Conservation (phyloP, 768 basidiomycete species). For the Tylopilus sp. region DNA sequence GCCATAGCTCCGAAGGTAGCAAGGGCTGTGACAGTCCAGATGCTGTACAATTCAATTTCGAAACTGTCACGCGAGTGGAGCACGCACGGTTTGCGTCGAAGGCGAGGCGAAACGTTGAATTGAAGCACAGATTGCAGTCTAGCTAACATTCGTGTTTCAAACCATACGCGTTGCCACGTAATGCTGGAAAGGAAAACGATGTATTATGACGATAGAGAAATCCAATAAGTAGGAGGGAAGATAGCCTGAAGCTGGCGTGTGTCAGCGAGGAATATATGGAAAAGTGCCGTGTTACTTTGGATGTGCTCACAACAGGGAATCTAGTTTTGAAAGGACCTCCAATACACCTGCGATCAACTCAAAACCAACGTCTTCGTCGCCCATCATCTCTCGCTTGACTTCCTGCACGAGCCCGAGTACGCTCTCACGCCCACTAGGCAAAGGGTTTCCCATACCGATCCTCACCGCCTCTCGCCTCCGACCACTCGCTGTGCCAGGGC, state of each 20-base stretch:
- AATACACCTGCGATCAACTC: conserved; percentile 91
- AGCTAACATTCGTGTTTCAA: too few relatives aligned
- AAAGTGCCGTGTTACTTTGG: neutral
- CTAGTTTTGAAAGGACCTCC: conserved; percentile 90
- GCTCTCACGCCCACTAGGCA: conserved; percentile 57
- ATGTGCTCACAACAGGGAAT: conserved; percentile 47
- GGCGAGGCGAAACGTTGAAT: too few relatives aligned
- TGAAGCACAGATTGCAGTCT: too few relatives aligned
- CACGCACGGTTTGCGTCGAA: too few relatives aligned
- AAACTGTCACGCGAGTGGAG: too few relatives aligned
- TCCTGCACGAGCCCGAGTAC: conserved; percentile 73
- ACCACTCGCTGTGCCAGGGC: conserved; percentile 33
- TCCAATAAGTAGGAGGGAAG: conserved; percentile 8
- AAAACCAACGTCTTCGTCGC: conserved; percentile 79
- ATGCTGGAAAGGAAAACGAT: neutral
- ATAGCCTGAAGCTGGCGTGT: neutral
- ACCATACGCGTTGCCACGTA: neutral
- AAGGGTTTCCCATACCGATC: conserved; percentile 53
- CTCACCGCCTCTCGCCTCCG: conserved; percentile 42
- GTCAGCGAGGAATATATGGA: neutral
- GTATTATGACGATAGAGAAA: conserved; percentile 9
- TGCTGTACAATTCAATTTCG: too few relatives aligned
- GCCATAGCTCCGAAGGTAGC: too few relatives aligned
- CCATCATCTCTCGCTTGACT: conserved; percentile 66
- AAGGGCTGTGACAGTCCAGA: too few relatives aligned